phyloP scores from a whole-genome alignment of 129 eudicot genomes.

The Sambucus nigra region DNA sequence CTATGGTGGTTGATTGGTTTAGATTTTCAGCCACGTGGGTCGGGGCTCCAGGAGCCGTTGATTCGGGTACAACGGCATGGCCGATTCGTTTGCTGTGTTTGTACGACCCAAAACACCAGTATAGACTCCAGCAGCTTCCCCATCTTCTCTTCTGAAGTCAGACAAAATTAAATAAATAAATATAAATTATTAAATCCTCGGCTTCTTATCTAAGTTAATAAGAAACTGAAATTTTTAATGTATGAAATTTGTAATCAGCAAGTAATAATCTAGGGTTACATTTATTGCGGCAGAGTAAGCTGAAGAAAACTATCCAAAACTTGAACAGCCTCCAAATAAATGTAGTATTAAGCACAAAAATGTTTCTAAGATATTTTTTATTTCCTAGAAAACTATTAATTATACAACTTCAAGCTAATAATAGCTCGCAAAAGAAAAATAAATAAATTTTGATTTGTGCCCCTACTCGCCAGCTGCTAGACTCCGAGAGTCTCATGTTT shows the following conservation, averaged over 20 bases:
- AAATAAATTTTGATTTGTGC: too few species aligned
- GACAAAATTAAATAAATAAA: constrained; percentile 16
- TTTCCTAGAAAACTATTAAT: too few species aligned
- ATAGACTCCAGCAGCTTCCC: constrained; percentile 86
- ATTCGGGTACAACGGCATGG: constrained; percentile 71
- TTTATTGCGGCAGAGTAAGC: too few species aligned
- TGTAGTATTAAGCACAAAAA: background rate
- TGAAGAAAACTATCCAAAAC: background rate
- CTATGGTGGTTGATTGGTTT: constrained; percentile 35
- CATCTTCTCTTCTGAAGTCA: constrained; percentile 74
- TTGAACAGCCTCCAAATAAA: constrained; percentile 1
- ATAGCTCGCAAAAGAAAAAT: too few species aligned
- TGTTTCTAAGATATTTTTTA: too few species aligned
- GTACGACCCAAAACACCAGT: constrained; percentile 76
- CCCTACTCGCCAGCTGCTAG: too few species aligned
- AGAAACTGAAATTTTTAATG: background rate
- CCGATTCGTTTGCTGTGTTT: constrained; percentile 66
- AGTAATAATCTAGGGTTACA: background rate
- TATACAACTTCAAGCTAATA: too few species aligned
- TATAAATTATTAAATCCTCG: constrained; percentile 9
- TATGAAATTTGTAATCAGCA: too few species aligned
- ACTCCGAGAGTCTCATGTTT: too few species aligned
- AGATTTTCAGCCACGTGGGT: constrained; percentile 28
- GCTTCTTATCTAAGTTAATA: background rate
- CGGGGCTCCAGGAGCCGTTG: constrained; percentile 27